Percentiles rank a stretch among this genome's conserved stretches.
phyloP scores from a whole-genome alignment of 108 stramenopile genomes.

The Pseudonitzschia pungens region DNA sequence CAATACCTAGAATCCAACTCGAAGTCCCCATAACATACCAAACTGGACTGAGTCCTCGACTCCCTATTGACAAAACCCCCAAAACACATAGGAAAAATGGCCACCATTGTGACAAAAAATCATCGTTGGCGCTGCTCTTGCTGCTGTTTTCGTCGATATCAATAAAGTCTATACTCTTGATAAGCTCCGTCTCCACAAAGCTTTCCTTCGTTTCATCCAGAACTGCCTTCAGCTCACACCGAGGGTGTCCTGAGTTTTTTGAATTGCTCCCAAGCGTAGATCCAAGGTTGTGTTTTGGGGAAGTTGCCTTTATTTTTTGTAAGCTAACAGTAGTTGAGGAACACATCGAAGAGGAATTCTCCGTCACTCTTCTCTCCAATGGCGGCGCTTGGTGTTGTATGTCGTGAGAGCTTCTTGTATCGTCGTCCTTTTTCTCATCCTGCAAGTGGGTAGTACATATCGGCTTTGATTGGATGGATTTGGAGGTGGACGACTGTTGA shows the following conservation, averaged over 20 bases:
- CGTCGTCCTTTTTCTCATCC: constrained; percentile 12
- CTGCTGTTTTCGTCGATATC: neutral
- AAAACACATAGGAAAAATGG: constrained; percentile 1
- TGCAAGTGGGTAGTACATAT: neutral
- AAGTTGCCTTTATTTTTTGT: neutral
- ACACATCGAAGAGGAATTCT: constrained; percentile 4
- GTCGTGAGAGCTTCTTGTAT: neutral
- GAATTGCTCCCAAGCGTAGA: neutral
- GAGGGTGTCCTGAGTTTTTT: neutral
- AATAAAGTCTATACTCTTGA: neutral
- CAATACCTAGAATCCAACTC: constrained; percentile 3
- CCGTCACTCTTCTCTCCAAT: neutral
- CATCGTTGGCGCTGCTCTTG: neutral
- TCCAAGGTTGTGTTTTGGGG: neutral
- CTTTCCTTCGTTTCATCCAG: neutral
- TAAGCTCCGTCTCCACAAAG: neutral
- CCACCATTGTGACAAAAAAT: neutral
- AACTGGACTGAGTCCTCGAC: neutral
- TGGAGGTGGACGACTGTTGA: neutral
- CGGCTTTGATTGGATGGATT: neutral
- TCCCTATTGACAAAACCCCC: neutral
- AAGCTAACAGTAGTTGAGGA: constrained; percentile 8
- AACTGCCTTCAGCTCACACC: neutral
- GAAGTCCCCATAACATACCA: neutral
- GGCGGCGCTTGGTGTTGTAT: neutral